phyloP scores from a whole-genome alignment of 1,139 yeast species.

The Kluyveromyces marxianus region DNA sequence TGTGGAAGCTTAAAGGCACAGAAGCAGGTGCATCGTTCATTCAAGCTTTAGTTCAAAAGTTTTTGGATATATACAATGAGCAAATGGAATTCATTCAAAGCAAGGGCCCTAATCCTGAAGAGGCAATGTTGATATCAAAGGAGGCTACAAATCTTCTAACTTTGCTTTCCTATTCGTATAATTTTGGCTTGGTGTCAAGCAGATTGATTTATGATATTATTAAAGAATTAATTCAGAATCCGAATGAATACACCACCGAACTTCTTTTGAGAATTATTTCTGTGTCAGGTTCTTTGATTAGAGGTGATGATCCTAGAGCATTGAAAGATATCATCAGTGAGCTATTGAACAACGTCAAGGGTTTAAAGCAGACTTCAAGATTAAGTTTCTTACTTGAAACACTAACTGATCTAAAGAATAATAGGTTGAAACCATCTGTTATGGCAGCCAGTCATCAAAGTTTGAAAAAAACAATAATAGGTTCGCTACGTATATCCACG shows the following conservation, averaged over 20 bases:
- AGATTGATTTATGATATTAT: constrained; percentile 72
- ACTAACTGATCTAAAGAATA: constrained; percentile 76
- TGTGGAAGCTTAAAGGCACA: constrained; percentile 73
- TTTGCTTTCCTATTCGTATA: constrained; percentile 66
- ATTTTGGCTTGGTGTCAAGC: constrained; percentile 69
- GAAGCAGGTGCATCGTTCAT: constrained; percentile 87
- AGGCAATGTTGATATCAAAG: constrained; percentile 31
- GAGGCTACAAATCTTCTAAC: constrained; percentile 66
- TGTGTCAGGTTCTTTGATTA: constrained; percentile 74
- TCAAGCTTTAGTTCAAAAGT: constrained; percentile 68
- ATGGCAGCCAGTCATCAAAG: constrained; percentile 29
- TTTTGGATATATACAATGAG: constrained; percentile 35
- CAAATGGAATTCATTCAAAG: constrained; percentile 12
- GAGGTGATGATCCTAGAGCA: constrained; percentile 85
- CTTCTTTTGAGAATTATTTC: constrained; percentile 62
- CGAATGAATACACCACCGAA: constrained; percentile 71
- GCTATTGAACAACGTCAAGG: constrained; percentile 43
- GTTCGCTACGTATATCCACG: constrained; percentile 33
- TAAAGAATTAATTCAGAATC: constrained; percentile 44
- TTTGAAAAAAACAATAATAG: constrained; percentile 59
- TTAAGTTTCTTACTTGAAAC: constrained; percentile 80
- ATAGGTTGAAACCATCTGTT: constrained; percentile 49
- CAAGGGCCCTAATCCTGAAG: constrained; percentile 22
- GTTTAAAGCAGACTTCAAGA: constrained; percentile 47
- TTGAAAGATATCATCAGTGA: constrained; percentile 67